Evolutionary conservation across 2,329 filamentous ascomycete species (phyloP).

Genomic region (Diaporthe humulicola): DNA sequence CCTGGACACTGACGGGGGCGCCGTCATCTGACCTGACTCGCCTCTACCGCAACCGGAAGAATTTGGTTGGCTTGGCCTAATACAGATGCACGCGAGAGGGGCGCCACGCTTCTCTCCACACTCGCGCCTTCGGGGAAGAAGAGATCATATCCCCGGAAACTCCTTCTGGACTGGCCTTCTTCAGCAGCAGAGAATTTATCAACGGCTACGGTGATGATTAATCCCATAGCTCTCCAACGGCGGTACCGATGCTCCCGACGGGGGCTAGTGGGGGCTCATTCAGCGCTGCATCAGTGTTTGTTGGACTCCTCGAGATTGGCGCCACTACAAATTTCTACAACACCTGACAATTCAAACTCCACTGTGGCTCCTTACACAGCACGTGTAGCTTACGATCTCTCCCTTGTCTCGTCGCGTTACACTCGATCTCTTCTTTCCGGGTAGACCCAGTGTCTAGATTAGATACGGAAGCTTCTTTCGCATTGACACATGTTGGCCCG

Average conservation of each 20-base stretch:
- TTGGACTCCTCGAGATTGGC: background rate
- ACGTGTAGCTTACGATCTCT: background rate
- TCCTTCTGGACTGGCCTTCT: background rate
- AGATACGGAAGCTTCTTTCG: background rate
- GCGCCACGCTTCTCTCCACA: background rate
- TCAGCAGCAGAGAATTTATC: background rate
- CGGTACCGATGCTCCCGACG: background rate
- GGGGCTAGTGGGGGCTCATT: background rate
- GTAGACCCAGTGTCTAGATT: background rate
- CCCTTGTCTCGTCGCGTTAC: background rate
- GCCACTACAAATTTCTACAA: background rate
- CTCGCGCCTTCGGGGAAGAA: background rate
- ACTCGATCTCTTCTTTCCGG: background rate
- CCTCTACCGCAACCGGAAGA: background rate
- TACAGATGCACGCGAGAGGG: background rate
- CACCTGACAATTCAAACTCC: background rate
- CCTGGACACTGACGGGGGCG: background rate
- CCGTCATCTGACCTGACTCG: constrained; percentile 1
- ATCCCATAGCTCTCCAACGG: background rate
- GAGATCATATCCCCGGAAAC: background rate
- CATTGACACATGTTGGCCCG: background rate
- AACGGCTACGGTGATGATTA: background rate
- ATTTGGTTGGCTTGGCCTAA: background rate
- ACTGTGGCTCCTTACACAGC: background rate
- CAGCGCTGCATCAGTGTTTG: background rate